phyloP scores from a whole-genome alignment of 345 rosid species.

The Gossypium australe region DNA sequence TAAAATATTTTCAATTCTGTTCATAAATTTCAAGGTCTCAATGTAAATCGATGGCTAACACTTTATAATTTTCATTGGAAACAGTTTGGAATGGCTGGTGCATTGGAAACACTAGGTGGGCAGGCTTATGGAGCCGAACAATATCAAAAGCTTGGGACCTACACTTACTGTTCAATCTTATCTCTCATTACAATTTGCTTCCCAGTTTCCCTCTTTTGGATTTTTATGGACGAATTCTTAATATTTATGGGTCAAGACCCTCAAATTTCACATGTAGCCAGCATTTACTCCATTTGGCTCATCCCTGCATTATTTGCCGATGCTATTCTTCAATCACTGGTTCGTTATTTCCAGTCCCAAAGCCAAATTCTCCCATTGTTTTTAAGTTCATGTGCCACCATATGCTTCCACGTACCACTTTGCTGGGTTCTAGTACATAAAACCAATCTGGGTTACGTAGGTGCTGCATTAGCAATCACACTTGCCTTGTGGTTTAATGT shows the following conservation, averaged over 20 bases:
- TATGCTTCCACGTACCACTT: constrained; percentile 37
- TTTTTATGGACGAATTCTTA: constrained; percentile 23
- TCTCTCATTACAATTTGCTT: constrained; percentile 31
- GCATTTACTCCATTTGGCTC: constrained; percentile 30
- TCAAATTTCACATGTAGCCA: constrained; percentile 33
- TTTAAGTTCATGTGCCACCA: constrained; percentile 31
- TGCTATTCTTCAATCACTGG: constrained; percentile 34
- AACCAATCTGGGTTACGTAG: constrained; percentile 23
- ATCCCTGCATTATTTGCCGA: constrained; percentile 43
- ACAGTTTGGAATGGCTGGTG: constrained; percentile 52
- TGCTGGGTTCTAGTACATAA: constrained; percentile 47
- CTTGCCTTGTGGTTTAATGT: constrained; percentile 38
- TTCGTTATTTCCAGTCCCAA: constrained; percentile 46
- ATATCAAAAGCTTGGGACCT: constrained; percentile 35
- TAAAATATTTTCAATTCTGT: too few species aligned
- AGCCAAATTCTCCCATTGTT: constrained; percentile 38
- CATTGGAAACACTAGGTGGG: constrained; percentile 55
- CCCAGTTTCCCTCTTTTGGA: constrained; percentile 23
- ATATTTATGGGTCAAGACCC: constrained; percentile 36
- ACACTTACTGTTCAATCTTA: constrained; percentile 27
- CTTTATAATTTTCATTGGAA: neutral
- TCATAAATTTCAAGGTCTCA: too few species aligned
- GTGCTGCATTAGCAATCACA: constrained; percentile 45
- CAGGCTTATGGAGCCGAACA: constrained; percentile 66
- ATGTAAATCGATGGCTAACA: neutral